Base-by-base conservation (phyloP, 148 eudicot species). In the Chenopodium formosanum region DNA sequence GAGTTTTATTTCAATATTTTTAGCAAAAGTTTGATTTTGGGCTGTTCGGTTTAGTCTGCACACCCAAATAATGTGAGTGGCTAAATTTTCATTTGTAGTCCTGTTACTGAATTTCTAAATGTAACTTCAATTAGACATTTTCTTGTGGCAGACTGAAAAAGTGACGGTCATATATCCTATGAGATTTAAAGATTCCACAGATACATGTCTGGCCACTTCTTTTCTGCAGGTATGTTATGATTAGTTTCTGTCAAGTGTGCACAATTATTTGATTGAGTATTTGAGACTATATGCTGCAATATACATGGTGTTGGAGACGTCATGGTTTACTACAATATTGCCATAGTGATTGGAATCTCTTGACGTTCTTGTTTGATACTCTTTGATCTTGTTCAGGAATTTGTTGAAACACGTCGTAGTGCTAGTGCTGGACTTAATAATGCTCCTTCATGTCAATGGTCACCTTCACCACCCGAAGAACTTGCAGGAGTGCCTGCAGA, bases 361-460 rank as follows among this genome's bases (percentile, higher is more conserved):
- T 31, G 32, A 50, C 64, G 48, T 34, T 50, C 19, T 75, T 25
- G 31, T 66, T 47, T 70, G n/a, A 64, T 66, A 10, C 20, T 20
- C 53, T 77, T 32, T 78, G 34, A 25, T 64, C 50, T 37, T 84
- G 16, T 40, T 80, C 79, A 94, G 98, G 98, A 94, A 82, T 92
- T 95, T 82, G 94, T 89, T 82, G 97, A 90, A 88, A 94, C 97
- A 73, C 90, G 98, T 70, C 89, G 92, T 83, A 83, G 90, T 77
- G 86, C 94, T 78, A 94, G 89, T 77, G 84, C 94, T 77, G 98
- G 90, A 78, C 92, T 94, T 75, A 85, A 71, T 85, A 89, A 84
- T 82, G 95, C 98, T 74, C 99, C 99, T 80, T 89, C 89, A 79
- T 96, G 99, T 87, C 83, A 83, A 65, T 96, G 99, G 99, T 96